Base-by-base conservation (phyloP, 352 stramenopile genomes). In the Globisporangium paroecandrum region DNA sequence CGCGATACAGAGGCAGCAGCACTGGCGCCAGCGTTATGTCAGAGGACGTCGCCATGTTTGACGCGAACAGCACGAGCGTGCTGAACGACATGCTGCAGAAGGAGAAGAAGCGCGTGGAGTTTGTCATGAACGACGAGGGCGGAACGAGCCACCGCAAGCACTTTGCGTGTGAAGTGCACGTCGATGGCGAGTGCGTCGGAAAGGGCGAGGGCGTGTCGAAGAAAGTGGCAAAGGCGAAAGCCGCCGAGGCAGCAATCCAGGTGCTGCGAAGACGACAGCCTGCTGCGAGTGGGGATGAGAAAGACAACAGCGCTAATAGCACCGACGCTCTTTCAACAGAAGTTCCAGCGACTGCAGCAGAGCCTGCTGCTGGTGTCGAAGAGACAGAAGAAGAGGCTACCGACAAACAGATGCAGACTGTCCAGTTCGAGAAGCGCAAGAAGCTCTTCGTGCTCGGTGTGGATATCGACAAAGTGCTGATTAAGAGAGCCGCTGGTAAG, bases 161-260 rank as follows among this genome's bases (percentile, higher is more conserved):
- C 56, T 94, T 88, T 57, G 67, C 79, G 20, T 89, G 83, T 58
- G 78, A 90, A 54, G 71, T 93, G 38, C 69, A 70, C 36, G 77
- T 92, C 41, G 78, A 91, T 46, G 73, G 76, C 4, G 66, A 82
- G 47, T 65, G 61, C 20, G 69, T 92, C 62, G 81, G 81, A 4
- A 66, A 66, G 25, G 82, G 82, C 5, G 73, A 89, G 62, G 84
- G 87, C 13, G 79, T 95, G 8, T 95, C 85, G 5, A 95, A 93
- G 68, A 90, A 91, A 72, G 83, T 93, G 20, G 85, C 85, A 8
- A 93, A 93, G 68, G 81, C 85, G 29, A 93, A 92, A 63, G 85
- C 85, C 2, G 85, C 85, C 2, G 75, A 78, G 41, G 68, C 74
- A 3, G 83, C 81, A 13, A 32, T 93, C 63, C 62, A 59, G 58